Evolutionary conservation across 805 yeast genomes (phyloP), one percentile per base, ranked within the genome.

Genomic region (Zygoascus bituminiphila): DNA sequence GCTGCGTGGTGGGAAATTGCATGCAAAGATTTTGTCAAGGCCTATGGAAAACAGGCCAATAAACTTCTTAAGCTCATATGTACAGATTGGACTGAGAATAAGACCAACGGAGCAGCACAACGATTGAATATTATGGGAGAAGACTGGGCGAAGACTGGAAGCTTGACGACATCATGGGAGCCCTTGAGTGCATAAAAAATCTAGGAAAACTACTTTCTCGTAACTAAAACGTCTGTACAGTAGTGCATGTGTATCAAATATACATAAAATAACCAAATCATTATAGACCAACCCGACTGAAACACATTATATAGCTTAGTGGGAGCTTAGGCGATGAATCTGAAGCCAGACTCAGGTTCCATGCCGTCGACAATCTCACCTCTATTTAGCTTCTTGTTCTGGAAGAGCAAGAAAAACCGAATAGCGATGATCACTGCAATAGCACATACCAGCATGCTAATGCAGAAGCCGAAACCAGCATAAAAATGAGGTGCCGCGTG

Each of bases 1-100:
- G 82, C 87, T 1, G 77, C 84, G 29, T 89, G 97, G 97, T 88
- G 97, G 95, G 98, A 93, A 55, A 79, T 88, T 4, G 73, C 83
- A 44, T 89, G 85, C 0, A 52, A 56, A 7, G 71, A 78, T 38
- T 77, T 91, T 48, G 46, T 73, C 6, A 59, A 60, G 8, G 74
- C 72, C 1, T 91, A 80, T 62, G 88, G 89, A 0, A 64, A 54
- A 4, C 98, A 91, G 67, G 93, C 78, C 2, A 48, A 41, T 4
- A 93, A 93, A 62, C 47, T 88, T 24, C 56, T 88, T 50, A 56
- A 53, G 6, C 54, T 76, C 9, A 60, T 78, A 5, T 72, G 75
- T 49, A 61, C 60, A 2, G 70, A 64, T 0, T 81, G 88, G 81
- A 78, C 77, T 3, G 67, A 70, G 1, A 79, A 74, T 8, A 69